A percentile compares a stretch with the other conserved stretches of the same genome.
These are phyloP conservation scores for Kondoa subrosea DNA, from an alignment of 768 basidiomycete species.

Conservation along the genomic window DNA sequence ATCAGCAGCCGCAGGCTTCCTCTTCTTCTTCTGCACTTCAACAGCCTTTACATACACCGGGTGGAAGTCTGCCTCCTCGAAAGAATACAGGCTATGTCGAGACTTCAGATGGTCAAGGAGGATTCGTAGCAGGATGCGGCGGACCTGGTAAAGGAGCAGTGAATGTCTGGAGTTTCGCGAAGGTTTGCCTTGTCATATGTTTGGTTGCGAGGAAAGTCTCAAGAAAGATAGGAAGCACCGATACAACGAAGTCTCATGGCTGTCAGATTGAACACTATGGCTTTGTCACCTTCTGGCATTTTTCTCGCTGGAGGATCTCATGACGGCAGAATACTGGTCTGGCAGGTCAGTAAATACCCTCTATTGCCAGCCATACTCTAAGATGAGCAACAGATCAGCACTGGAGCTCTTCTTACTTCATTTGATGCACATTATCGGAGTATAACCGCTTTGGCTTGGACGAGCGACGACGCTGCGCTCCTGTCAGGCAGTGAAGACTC, in stretches of 20 bases:
- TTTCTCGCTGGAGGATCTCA: conserved; percentile 76
- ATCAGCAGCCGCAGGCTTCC: conserved; percentile 6
- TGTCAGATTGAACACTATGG: conserved; percentile 68
- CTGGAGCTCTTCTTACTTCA: conserved; percentile 54
- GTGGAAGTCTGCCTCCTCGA: neutral
- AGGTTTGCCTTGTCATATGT: conserved; percentile 39
- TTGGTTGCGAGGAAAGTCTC: neutral
- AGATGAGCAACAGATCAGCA: conserved; percentile 27
- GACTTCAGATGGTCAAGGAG: conserved; percentile 56
- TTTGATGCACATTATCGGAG: conserved; percentile 95
- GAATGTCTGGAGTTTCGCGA: conserved; percentile 85
- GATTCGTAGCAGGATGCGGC: conserved; percentile 50
- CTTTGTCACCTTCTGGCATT: conserved; percentile 52
- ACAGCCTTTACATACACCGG: neutral
- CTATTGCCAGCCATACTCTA: neutral
- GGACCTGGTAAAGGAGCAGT: conserved; percentile 70
- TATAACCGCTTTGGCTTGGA: conserved; percentile 66
- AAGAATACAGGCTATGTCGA: conserved; percentile 44
- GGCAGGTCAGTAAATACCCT: conserved; percentile 55
- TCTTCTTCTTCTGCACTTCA: too few relatives aligned
- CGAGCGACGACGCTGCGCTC: conserved; percentile 59
- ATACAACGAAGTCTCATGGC: conserved; percentile 70
- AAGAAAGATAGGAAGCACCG: conserved; percentile 17
- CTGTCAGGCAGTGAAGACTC: conserved; percentile 84
- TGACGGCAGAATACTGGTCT: conserved; percentile 78